Base-by-base conservation (phyloP, 164 flowering plant genomes). In the Annona squamosa region DNA sequence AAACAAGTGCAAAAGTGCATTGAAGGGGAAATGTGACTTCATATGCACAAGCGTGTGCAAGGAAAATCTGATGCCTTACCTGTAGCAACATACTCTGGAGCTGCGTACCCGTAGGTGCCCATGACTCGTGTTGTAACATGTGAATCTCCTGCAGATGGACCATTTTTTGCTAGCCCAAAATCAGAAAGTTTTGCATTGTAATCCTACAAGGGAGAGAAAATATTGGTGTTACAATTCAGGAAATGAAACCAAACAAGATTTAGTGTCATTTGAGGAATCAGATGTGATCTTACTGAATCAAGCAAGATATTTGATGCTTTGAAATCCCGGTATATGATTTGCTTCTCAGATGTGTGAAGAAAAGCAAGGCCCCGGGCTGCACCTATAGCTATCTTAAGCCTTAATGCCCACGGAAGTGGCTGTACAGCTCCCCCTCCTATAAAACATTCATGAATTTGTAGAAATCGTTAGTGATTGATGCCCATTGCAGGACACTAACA, bases 91-190 rank as follows among this genome's bases (percentile, higher is more conserved):
- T 94, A 94, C 69, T 94, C 98, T 1, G 98, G 98, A 72, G 98
- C 98, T 48, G 94, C 98, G 79, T 94, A 94, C 3, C 98, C 97
- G 75, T 84, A 72, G 47, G 98, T 94, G 48, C 98, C 98, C 83
- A 91, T 88, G 37, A 94, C 88, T 63, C 95, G 79, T 46, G 98
- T 94, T 47, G 97, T 84, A n/a, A 94, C 90, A 75, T 91, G 97
- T 12, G 96, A 88, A 46, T 84, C 82, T 75, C 94, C 87, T 47
- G 73, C 89, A 18, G 85, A 77, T 56, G 97, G 95, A 67, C 95
- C 97, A 75, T 86, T 57, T 78, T 89, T 91, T 19, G 96, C 98
- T 83, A 94, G 82, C 13, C 98, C 98, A 72, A 94, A 94, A 74
- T 94, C 98, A 1, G 98, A 90, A 74, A 94, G 68, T 78, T 91